These are phyloP conservation scores for Amanita muscaria DNA, from an alignment of 768 basidiomycete genomes.

Conservation along the genomic window DNA sequence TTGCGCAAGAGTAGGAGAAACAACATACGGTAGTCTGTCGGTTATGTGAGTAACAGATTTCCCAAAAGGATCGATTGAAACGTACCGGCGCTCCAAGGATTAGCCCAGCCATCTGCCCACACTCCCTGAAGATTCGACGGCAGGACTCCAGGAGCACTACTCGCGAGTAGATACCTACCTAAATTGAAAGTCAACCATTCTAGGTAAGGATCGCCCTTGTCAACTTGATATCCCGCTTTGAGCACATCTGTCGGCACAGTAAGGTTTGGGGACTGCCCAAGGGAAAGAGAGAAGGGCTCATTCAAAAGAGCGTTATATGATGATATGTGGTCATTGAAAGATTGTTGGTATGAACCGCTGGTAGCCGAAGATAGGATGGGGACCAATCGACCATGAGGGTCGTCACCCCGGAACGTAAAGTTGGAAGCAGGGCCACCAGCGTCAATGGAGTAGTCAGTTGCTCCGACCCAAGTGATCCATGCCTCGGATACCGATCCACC, in stretches of 20 bases:
- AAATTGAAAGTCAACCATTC: constrained; percentile 72
- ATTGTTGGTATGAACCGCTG: constrained; percentile 24
- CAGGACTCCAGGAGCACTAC: constrained; percentile 51
- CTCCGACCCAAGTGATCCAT: constrained; percentile 70
- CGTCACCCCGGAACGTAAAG: constrained; percentile 56
- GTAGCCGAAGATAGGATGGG: constrained; percentile 23
- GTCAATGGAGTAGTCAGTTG: constrained; percentile 56
- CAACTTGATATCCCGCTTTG: constrained; percentile 40
- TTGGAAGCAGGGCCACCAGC: constrained; percentile 46
- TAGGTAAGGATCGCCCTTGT: constrained; percentile 52
- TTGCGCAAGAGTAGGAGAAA: not conserved
- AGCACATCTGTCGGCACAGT: constrained; percentile 50
- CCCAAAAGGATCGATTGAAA: not conserved
- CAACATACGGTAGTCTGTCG: constrained; percentile 38
- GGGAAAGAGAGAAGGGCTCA: constrained; percentile 42
- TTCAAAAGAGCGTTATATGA: constrained; percentile 39
- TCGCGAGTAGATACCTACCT: constrained; percentile 57
- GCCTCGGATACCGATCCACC: constrained; percentile 36
- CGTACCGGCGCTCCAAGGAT: constrained; percentile 56
- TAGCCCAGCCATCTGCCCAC: constrained; percentile 49
- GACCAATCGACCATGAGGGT: constrained; percentile 45
- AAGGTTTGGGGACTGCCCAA: constrained; percentile 52
- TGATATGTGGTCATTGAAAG: constrained; percentile 39
- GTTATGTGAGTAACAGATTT: no score
- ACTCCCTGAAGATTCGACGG: constrained; percentile 72